These are phyloP conservation scores for Candida labiduridarum DNA, from an alignment of 1,139 yeast genomes.

Conservation along the genomic window DNA sequence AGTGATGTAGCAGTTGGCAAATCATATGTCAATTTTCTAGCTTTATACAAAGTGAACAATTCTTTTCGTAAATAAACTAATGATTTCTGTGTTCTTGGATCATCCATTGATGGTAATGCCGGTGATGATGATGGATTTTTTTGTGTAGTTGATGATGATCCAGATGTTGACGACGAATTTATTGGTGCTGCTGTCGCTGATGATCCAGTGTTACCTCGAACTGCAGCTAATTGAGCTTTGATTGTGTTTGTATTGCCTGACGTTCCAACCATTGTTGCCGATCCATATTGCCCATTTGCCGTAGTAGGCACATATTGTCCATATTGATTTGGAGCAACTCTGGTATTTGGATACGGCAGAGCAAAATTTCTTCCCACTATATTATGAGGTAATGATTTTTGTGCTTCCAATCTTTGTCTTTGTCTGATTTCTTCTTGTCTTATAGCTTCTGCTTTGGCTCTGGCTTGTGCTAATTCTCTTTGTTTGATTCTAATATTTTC, in stretches of 20 bases:
- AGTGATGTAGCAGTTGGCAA: slow-evolving; percentile 77
- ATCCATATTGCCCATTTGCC: slow-evolving; percentile 11
- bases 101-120: slow-evolving; percentile 40
- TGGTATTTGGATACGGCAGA: slow-evolving; percentile 27
- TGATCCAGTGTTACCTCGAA: slow-evolving; percentile 36
- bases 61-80: slow-evolving; percentile 72
- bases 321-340: slow-evolving; percentile 29
- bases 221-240: slow-evolving; percentile 58
- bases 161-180: not conserved
- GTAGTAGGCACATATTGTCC: slow-evolving; percentile 20
- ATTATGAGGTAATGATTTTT: slow-evolving; percentile 27
- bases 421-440: slow-evolving; percentile 55
- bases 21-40: slow-evolving; percentile 64
- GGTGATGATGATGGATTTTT: slow-evolving; percentile 16
- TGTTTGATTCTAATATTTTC: slow-evolving; percentile 75
- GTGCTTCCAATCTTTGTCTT: slow-evolving; percentile 37
- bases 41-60: slow-evolving; percentile 66
- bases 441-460: slow-evolving; percentile 57
- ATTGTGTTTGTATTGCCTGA: slow-evolving; percentile 22
- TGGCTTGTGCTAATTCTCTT: slow-evolving; percentile 60
- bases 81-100: slow-evolving; percentile 56
- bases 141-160: slow-evolving; percentile 2
- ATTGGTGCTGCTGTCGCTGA: slow-evolving; percentile 2
- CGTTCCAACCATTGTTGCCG: slow-evolving; percentile 1
- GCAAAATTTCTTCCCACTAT: slow-evolving; percentile 29